Evolutionary conservation across 148 eudicot genomes (phyloP).

Genomic region (Chenopodium formosanum): DNA sequence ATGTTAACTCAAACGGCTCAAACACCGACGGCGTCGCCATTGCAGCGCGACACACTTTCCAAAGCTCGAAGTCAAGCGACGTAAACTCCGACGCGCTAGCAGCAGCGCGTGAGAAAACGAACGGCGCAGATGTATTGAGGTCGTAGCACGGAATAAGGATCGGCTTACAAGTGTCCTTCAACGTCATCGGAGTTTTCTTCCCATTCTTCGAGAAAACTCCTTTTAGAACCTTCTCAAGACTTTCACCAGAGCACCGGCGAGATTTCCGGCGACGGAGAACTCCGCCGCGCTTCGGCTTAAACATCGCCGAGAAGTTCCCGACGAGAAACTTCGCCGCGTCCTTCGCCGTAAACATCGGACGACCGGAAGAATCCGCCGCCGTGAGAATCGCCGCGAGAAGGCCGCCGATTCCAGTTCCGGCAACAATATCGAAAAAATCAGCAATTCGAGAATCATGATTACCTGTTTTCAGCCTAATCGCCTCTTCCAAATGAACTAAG

Average conservation of each 20-base stretch:
- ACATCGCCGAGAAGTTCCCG: constrained; percentile 34
- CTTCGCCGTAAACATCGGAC: constrained; percentile 57
- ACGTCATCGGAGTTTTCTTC: constrained; percentile 43
- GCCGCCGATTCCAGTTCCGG: constrained; percentile 78
- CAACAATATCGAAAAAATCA: constrained; percentile 69
- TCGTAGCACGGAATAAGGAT: constrained; percentile 69
- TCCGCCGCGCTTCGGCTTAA: constrained; percentile 36
- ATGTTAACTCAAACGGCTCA: constrained; percentile 44
- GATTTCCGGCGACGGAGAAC: constrained; percentile 32
- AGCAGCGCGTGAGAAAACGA: constrained; percentile 79
- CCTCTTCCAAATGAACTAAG: constrained; percentile 59
- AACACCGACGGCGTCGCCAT: constrained; percentile 55
- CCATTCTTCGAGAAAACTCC: constrained; percentile 32
- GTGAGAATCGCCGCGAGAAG: constrained; percentile 56
- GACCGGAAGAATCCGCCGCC: constrained; percentile 54
- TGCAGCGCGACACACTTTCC: constrained; percentile 71
- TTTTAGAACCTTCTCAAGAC: constrained; percentile 46
- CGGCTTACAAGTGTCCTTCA: constrained; percentile 77
- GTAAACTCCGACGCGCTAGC: constrained; percentile 56
- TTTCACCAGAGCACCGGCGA: constrained; percentile 47
- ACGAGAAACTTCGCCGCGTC: constrained; percentile 47
- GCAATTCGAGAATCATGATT: constrained; percentile 48
- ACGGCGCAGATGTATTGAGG: constrained; percentile 55
- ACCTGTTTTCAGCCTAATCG: constrained; percentile 56
- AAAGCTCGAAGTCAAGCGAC: constrained; percentile 60